Evolutionary conservation across 31 red algal species (phyloP), one percentile per base, ranked within the genome.

Genomic region (Porphyra umbilicalis): DNA sequence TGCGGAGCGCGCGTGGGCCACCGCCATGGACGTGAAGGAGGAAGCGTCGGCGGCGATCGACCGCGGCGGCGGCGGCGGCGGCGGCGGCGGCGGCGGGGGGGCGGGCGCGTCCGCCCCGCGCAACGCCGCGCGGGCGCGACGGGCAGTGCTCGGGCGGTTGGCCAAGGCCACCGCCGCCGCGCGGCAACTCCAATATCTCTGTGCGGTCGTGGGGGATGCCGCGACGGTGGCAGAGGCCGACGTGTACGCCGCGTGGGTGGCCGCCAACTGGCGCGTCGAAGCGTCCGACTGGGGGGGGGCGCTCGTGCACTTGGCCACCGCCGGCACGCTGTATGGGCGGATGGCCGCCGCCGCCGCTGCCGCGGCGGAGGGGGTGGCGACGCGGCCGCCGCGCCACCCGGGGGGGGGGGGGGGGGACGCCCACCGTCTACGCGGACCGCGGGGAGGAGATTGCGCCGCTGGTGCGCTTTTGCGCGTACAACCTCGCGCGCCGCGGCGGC

Each of bases 1-100:
- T 32, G 90, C 94, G 18, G 94, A 97, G 83, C 88, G 94, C 7
- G 86, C 88, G 25, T 97, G 94, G 94, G 86, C 88, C 25, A 76
- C 79, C 30, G 90, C 87, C 40, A 93, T 93, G 90, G 90, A 90
- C 29, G 79, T 88, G 83, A 97, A 97, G 87, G 79, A 89, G 8
- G 81, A 93, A 35, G 80, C 77, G 38, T 68, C 83, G 7, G 76
- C 87, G 4, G 84, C 85, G 57, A 4, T 71, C 25, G 57, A 71
- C 57, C 57, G 57, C 57, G 57, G 57, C 30, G 57, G 57, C 30
- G 57, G 57, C 8, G 5, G 42, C 1, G 42, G 42, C 20, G 42
- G 42, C 1, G 42, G 42, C 20, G 16, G 5, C 16, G 57, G 11
- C 57, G 57, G 11, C 25, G 44, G 44, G 6, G 57, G 11, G 25